A percentile compares a stretch with the other conserved stretches of the same genome.
Conservation (phyloP, 768 basidiomycete species). For the Lactarius trivialis region DNA sequence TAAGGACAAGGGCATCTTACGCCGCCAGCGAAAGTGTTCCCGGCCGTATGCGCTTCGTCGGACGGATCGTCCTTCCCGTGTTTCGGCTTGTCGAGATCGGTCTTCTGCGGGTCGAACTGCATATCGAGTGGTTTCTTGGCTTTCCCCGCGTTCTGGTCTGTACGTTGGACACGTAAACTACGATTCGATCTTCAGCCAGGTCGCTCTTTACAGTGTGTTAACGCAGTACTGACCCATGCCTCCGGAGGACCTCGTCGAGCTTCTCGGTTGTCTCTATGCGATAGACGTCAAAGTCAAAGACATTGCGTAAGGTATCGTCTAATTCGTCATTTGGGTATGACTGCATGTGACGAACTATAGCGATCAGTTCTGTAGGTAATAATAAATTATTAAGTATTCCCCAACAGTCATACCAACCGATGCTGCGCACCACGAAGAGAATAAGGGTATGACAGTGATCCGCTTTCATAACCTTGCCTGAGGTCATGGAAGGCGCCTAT, state of each 20-base stretch:
- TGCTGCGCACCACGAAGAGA: conserved; percentile 49
- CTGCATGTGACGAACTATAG: conserved; percentile 56
- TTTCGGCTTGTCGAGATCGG: conserved; percentile 47
- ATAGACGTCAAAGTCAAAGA: conserved; percentile 68
- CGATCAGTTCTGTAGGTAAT: conserved; percentile 48
- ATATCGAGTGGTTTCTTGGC: conserved; percentile 45
- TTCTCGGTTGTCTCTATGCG: conserved; percentile 59
- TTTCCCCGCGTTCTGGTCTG: conserved; percentile 39
- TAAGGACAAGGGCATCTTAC: conserved; percentile 30
- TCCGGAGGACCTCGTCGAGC: conserved; percentile 48
- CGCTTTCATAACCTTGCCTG: conserved; percentile 49
- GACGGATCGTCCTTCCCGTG: conserved; percentile 54
- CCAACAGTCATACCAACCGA: not conserved
- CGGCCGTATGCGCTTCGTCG: conserved; percentile 50
- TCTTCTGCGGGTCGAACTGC: conserved; percentile 47
- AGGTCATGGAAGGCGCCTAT: conserved; percentile 62
- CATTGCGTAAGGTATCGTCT: conserved; percentile 53
- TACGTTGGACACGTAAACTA: not conserved
- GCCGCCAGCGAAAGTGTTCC: conserved; percentile 61
- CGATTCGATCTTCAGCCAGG: not conserved
- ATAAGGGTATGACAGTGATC: conserved; percentile 58
- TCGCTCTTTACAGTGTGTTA: not conserved
- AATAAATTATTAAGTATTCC: not conserved
- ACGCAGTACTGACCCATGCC: conserved; percentile 44
- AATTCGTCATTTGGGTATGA: conserved; percentile 53